Base-by-base conservation (phyloP, 176 grass and related monocot species). In the Neostapfia colusana region DNA sequence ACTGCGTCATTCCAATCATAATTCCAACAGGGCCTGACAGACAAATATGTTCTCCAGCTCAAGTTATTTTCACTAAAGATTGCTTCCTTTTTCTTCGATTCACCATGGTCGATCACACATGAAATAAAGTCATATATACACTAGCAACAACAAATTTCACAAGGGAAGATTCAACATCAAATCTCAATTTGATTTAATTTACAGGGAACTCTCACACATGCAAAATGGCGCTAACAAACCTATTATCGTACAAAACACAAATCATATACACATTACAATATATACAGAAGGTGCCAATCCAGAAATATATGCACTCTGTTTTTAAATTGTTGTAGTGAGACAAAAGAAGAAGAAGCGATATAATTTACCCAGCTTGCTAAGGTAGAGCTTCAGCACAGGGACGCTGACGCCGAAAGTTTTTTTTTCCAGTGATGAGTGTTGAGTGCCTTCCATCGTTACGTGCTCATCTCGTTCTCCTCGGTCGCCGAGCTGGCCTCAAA, bases 401-500 rank as follows among this genome's bases (percentile, higher is more conserved):
- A 24, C 28, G 13, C 60, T 20, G 43, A 50, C 26, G 27, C 45
- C 17, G 46, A 37, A 71, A 71, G 25, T 55, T 3, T 21, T 21
- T 54, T n/a, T 8, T 7, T n/a, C n/a, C n/a, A n/a, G n/a, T n/a
- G 16, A 20, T 18, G 49, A 51, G 49, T 51, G 49, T 5, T 17
- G 49, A 51, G n/a, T 40, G 5, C 26, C 26, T 48, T 63, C 74
- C 58, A 20, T 43, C 18, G 58, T 76, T 76, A 63, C 74, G 58
- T 63, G 57, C 40, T 62, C 38, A 8, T 12, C 72, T 27, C 4
- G 72, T 20, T 21, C 21, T 11, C 17, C 46, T 8, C 27, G 38
- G 37, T 25, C 10, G 25, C 40, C 3, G 24, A 34, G 28, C 41
- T 13, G 13, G 16, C 40, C 40, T 86, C 84, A 86, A 65, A 82